Base-by-base conservation (phyloP, 2,329 filamentous ascomycete genomes). In the Pseudocercospora ulei region DNA sequence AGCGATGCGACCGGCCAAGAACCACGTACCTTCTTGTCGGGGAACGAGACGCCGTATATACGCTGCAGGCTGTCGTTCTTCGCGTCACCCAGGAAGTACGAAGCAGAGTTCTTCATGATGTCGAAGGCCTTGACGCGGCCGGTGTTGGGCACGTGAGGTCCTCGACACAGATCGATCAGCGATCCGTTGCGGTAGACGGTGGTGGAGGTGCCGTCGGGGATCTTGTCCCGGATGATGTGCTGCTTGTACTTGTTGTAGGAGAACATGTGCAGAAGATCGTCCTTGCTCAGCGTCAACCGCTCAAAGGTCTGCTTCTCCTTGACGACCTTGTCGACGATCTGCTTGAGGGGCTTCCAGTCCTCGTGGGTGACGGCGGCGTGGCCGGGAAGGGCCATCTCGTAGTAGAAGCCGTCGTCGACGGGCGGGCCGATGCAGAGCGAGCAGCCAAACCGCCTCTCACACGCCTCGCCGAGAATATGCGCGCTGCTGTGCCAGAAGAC, bases 401-500 rank as follows among this genome's bases (percentile, higher is more conserved):
- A 96, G 72, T 94, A 95, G 71, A 94, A 95, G 24, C 86, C 88
- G 62, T 87, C 80, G 37, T 86, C 77, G 28, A 88, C 86, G 6
- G 85, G 90, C 20, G 90, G 90, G 14, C 90, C 90, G 60, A 95
- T 92, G 62, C 86, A 95, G 29, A 95, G 75, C 54, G 83, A 80
- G 65, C 88, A 95, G 44, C 86, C 84, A 59, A 86, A 98, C 55
- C 86, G 75, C 57, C 82, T 75, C 65, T 98, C 90, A 34, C 81
- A 82, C 44, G 87, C 87, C 65, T 96, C 90, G 52, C 90, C 90
- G n/a, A 98, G 75, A 49, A 93, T 80, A 62, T 98, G 90, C 28
- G 90, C 90, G 55, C 81, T 88, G 12, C 85, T 93, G 65, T 96
- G 90, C 88, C 88, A 98, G 68, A 95, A 98, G 40, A 96, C 88